Base-by-base conservation (phyloP, 306 rosid species). In the Trichosanthes truncata region DNA sequence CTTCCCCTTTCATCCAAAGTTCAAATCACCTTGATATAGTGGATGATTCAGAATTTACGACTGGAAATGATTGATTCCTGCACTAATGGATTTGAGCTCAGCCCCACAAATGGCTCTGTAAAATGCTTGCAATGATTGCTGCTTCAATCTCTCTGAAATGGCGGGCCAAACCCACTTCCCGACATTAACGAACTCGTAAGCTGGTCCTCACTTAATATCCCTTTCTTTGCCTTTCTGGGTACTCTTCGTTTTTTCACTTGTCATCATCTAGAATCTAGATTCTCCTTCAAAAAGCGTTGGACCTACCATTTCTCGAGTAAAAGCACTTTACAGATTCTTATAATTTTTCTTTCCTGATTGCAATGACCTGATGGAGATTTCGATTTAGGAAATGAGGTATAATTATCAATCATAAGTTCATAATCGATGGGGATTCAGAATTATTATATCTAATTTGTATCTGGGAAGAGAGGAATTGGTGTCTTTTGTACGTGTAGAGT, bases 81-180 rank as follows among this genome's bases (percentile, higher is more conserved):
- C 7, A 21, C 33, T 40, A 68, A 12, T n/a, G 13, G 31, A 20
- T 40, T 21, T 5, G 23, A 63, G 23, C 46, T 66, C 73, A 66
- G 26, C 73, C 48, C 73, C 76, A 45, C 56, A 8, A n/a, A 11
- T 43, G 25, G 51, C 51, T 38, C 49, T 38, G 76, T 41, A 13
- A 43, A 14, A 69, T 23, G 3, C 76, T 13, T 23, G 3, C 51
- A 43, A 69, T 69, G 36, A 46, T 74, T 74, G 23, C 43, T 25
- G 26, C 78, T 49, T 14, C 43, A 46, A 40, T 66, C 29, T 4
- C 17, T 40, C 20, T 40, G 9, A 68, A n/a, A 74, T 29, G 78
- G 78, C 43, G 18, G 78, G 59, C 78, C 78, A 74, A n/a, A 7
- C 41, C 59, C 77, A 45, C 55, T 23, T 48, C 33, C 77, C 77